Percentiles rank a stretch among this genome's conserved stretches.
These are phyloP conservation scores for Trichomonas vaginalis DNA, from an alignment of 208 protist genomes.

Conservation along the genomic window DNA sequence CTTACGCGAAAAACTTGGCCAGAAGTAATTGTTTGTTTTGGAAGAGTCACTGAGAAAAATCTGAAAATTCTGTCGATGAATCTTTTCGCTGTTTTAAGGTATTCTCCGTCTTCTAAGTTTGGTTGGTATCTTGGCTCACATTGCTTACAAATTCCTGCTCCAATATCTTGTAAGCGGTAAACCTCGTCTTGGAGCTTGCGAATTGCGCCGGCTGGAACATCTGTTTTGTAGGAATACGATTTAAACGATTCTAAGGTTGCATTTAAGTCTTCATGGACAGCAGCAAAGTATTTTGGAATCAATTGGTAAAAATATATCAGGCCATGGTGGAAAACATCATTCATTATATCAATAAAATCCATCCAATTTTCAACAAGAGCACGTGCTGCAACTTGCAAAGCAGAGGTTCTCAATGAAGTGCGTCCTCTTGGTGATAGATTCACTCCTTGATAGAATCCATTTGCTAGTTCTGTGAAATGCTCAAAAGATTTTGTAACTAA, in stretches of 20 bases:
- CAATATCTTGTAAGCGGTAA: background rate
- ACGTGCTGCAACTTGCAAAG: background rate
- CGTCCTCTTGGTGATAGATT: background rate
- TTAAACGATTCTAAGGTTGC: background rate
- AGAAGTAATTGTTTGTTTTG: background rate
- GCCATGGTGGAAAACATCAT: background rate
- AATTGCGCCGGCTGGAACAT: background rate
- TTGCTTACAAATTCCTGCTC: background rate
- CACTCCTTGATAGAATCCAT: background rate
- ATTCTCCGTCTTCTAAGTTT: background rate
- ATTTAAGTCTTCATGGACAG: background rate
- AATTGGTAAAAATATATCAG: background rate
- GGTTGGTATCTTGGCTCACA: background rate
- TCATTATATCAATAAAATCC: background rate
- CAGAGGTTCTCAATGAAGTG: background rate
- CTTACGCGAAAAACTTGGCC: background rate
- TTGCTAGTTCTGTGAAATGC: background rate
- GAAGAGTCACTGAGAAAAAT: background rate
- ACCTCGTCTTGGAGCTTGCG: background rate
- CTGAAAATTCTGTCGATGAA: background rate
- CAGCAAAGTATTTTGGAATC: background rate
- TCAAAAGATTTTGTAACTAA: background rate
- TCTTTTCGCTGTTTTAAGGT: background rate
- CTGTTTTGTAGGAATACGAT: background rate
- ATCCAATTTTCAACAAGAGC: background rate